These are phyloP conservation scores for Stemphylium lycopersici DNA, from an alignment of 2,329 filamentous ascomycete genomes.

Conservation along the genomic window DNA sequence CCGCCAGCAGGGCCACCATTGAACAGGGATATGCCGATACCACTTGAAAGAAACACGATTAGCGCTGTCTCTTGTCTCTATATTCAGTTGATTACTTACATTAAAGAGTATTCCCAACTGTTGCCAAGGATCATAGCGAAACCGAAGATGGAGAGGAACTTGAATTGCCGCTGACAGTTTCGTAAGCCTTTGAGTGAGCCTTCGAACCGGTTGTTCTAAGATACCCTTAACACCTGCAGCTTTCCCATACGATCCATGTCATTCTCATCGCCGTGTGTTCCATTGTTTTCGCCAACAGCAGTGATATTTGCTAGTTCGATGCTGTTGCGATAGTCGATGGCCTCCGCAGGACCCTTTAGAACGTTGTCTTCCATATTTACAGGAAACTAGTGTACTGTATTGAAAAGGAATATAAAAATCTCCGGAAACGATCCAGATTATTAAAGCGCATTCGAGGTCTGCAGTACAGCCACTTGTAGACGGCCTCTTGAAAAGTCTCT, in stretches of 20 bases:
- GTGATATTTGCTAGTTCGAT: not conserved
- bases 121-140: conserved; percentile 17
- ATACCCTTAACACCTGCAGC: conserved; percentile 19
- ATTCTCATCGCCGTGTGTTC: conserved; percentile 12
- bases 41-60: not conserved
- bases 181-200: not conserved
- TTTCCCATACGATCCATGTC: conserved; percentile 33
- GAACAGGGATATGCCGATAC: conserved; percentile 6
- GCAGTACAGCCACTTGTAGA: not conserved
- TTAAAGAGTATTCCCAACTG: conserved; percentile 24
- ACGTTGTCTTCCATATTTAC: not conserved
- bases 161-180: conserved; percentile 19
- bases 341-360: conserved; percentile 4
- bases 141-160: conserved; percentile 19
- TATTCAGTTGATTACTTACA: conserved; percentile 9
- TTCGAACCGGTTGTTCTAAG: not conserved
- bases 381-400: not conserved
- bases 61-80: not conserved
- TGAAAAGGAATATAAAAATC: not conserved
- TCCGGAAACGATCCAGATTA: not conserved
- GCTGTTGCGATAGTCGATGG: not conserved
- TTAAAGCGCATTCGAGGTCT: not conserved
- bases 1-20: conserved; percentile 17
- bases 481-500: not conserved
- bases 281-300: conserved; percentile 4